Conservation (phyloP, 176 grass and related monocot genomes). For the Ampelocalamus luodianensis region DNA sequence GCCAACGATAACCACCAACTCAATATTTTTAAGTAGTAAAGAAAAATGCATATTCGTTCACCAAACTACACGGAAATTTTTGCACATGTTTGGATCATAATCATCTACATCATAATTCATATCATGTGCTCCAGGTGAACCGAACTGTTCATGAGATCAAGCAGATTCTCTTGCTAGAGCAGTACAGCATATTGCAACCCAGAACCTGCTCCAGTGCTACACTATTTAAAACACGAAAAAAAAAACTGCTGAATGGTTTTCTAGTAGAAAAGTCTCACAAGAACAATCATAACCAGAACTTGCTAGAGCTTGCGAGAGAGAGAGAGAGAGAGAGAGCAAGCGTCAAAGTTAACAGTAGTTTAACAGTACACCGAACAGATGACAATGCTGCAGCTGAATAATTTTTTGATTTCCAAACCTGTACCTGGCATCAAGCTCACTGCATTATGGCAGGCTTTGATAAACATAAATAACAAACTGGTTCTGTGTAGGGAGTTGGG, state of each 20-base stretch:
- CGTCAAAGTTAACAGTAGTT: background rate
- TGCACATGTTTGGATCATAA: background rate
- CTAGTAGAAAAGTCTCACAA: background rate
- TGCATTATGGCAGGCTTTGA: background rate
- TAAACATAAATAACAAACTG: constrained; percentile 4
- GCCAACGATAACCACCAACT: background rate
- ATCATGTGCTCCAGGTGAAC: background rate
- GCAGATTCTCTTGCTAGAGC: background rate
- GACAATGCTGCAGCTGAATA: background rate
- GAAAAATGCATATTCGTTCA: background rate
- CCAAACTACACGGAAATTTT: background rate
- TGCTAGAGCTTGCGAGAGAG: background rate
- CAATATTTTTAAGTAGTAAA: background rate
- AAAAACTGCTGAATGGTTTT: background rate
- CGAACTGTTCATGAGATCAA: background rate
- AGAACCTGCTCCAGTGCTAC: background rate
- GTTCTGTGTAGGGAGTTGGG: background rate
- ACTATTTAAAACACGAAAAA: background rate
- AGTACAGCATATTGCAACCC: background rate
- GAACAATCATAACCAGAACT: background rate
- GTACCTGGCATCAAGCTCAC: background rate
- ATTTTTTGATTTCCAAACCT: background rate
- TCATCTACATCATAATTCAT: background rate
- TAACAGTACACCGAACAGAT: background rate
- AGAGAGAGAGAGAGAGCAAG: background rate